A percentile compares a stretch with the other conserved stretches of the same genome.
Evolutionary conservation across 805 yeast species (phyloP).

Genomic region (Yarrowia porcina): DNA sequence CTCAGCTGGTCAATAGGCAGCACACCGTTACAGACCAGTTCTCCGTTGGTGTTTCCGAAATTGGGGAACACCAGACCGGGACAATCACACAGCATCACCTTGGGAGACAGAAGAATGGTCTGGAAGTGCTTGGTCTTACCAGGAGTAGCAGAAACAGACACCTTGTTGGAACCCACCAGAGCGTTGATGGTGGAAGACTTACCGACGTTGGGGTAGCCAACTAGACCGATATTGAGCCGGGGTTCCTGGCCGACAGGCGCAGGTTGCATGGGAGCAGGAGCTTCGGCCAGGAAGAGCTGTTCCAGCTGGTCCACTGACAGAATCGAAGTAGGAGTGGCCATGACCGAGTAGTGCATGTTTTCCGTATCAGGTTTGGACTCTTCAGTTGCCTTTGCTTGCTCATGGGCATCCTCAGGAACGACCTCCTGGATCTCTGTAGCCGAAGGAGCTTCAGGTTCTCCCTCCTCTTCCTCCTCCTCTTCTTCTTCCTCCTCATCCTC

Average conservation of each 20-base stretch:
- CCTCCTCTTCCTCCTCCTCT: constrained; percentile 34
- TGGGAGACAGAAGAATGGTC: constrained; percentile 79
- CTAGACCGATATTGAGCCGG: constrained; percentile 84
- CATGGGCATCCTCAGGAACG: constrained; percentile 3
- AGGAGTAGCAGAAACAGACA: constrained; percentile 97
- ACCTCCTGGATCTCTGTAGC: not conserved
- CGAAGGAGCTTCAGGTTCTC: constrained; percentile 37
- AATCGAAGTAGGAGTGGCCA: constrained; percentile 57
- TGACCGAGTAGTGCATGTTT: constrained; percentile 30
- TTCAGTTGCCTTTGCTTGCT: not conserved
- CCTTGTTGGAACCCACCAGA: constrained; percentile 91
- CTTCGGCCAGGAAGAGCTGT: constrained; percentile 65
- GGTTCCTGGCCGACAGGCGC: constrained; percentile 54
- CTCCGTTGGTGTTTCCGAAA: constrained; percentile 94
- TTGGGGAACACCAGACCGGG: constrained; percentile 99
- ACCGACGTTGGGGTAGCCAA: constrained; percentile 96
- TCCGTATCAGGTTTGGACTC: not conserved
- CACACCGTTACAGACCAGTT: constrained; percentile 97
- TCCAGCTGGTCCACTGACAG: constrained; percentile 83
- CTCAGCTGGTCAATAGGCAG: constrained; percentile 95
- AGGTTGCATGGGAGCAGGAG: constrained; percentile 51
- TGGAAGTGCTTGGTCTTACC: constrained; percentile 99
- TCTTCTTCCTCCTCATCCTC: constrained; percentile 28
- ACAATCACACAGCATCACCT: constrained; percentile 91
- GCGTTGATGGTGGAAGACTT: constrained; percentile 98